A percentile compares a stretch with the other conserved stretches of the same genome.
Conservation (phyloP, 305 asterid species). For the Solanum hybrid region DNA sequence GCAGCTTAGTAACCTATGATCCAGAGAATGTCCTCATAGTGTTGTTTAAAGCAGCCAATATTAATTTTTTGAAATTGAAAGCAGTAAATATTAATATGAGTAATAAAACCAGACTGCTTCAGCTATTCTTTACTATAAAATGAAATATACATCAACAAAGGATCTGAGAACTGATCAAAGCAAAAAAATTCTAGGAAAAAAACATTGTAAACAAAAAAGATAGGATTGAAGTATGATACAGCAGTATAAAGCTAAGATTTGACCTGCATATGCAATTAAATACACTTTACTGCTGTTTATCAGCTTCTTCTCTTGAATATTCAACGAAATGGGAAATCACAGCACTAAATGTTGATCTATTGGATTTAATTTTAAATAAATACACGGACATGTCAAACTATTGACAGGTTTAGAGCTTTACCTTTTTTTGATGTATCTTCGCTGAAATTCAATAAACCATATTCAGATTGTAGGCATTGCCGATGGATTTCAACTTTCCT, state of each 20-base stretch:
- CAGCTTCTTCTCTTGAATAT: neutral
- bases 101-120: neutral
- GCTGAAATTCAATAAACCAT: slow-evolving; percentile 47
- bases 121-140: neutral
- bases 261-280: neutral
- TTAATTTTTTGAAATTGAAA: neutral
- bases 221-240: neutral
- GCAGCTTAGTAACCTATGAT: neutral
- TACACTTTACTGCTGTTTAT: neutral
- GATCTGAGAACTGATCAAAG: neutral
- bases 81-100: neutral
- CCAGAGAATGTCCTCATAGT: neutral
- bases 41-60: neutral
- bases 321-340: neutral
- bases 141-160: neutral
- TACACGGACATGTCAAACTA: neutral
- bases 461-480: slow-evolving; percentile 55
- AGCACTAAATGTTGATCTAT: neutral
- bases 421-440: slow-evolving; percentile 59
- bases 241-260: neutral
- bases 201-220: neutral
- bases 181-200: neutral
- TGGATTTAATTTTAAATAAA: neutral
- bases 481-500: slow-evolving; percentile 62
- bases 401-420: slow-evolving; percentile 26